Conservation (phyloP, 352 stramenopile genomes). For the Proteromonas lacertae region DNA sequence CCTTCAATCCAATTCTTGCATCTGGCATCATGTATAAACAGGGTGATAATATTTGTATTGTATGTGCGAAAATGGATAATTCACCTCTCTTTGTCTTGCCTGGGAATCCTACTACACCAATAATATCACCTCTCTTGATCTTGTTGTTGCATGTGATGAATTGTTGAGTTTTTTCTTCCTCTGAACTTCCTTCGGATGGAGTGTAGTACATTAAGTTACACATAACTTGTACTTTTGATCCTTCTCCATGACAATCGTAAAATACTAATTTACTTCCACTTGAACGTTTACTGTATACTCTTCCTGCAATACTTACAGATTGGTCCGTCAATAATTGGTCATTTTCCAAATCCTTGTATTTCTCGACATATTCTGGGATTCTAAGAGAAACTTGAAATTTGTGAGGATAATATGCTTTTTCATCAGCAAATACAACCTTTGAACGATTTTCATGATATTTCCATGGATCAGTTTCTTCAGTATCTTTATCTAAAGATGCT, state of each 20-base stretch:
- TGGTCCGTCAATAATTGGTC: conserved; percentile 32
- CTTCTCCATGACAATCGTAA: conserved; percentile 75
- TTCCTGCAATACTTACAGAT: conserved; percentile 54
- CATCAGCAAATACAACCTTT: conserved; percentile 30
- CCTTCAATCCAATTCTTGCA: conserved; percentile 21
- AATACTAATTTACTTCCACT: conserved; percentile 92
- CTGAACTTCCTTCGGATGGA: not conserved
- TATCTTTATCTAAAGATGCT: conserved; percentile 19
- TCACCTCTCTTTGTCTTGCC: conserved; percentile 90
- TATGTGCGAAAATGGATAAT: conserved; percentile 68
- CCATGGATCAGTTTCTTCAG: conserved; percentile 77
- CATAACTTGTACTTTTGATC: conserved; percentile 85
- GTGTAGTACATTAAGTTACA: too few relatives aligned
- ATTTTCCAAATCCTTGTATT: conserved; percentile 32
- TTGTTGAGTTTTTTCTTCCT: conserved; percentile 16
- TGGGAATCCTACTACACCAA: conserved; percentile 58
- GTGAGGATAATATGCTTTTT: conserved; percentile 72
- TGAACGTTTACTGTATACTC: conserved; percentile 64
- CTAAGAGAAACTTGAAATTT: conserved; percentile 78
- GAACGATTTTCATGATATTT: conserved; percentile 87
- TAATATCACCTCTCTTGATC: conserved; percentile 72
- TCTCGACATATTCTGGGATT: conserved; percentile 59
- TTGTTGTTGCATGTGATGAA: conserved; percentile 46
- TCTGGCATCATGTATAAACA: conserved; percentile 87
- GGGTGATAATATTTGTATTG: conserved; percentile 58